Conservation (phyloP, 1,139 yeast genomes). For the Yamadazyma diospyri region DNA sequence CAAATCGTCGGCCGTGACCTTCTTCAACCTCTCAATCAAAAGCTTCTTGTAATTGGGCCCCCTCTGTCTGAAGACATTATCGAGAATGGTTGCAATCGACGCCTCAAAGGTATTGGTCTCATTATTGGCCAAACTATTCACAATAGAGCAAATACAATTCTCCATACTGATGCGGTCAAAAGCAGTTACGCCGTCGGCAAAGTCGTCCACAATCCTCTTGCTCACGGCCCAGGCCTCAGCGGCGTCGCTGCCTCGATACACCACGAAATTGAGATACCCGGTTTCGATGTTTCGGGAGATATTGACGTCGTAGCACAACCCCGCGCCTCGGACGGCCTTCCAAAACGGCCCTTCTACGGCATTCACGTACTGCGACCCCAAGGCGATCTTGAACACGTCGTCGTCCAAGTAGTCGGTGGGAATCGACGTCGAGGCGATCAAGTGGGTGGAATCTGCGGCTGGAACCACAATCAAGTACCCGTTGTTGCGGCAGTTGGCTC, state of each 20-base stretch:
- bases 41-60: slow-evolving; percentile 60
- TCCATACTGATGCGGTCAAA: slow-evolving; percentile 61
- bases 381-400: slow-evolving; percentile 67
- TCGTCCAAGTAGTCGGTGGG: slow-evolving; percentile 63
- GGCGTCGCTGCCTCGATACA: slow-evolving; percentile 85
- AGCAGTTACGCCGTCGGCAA: slow-evolving; percentile 47
- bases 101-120: slow-evolving; percentile 62
- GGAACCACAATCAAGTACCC: slow-evolving; percentile 75
- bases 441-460: slow-evolving; percentile 82
- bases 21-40: slow-evolving; percentile 46
- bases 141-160: slow-evolving; percentile 74
- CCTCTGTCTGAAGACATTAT: slow-evolving; percentile 61
- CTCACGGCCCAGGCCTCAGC: slow-evolving; percentile 69
- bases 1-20: slow-evolving; percentile 57
- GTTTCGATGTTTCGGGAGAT: slow-evolving; percentile 59
- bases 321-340: slow-evolving; percentile 95
- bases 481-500: slow-evolving; percentile 46
- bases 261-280: slow-evolving; percentile 61
- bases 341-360: slow-evolving; percentile 97
- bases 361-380: slow-evolving; percentile 74
- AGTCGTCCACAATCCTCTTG: slow-evolving; percentile 59
- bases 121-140: slow-evolving; percentile 62
- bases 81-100: slow-evolving; percentile 62
- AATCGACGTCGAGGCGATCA: slow-evolving; percentile 57
- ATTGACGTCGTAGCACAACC: slow-evolving; percentile 87